Evolutionary conservation across 2,329 filamentous ascomycete species (phyloP).

Genomic region (Pseudocercospora crystallina): DNA sequence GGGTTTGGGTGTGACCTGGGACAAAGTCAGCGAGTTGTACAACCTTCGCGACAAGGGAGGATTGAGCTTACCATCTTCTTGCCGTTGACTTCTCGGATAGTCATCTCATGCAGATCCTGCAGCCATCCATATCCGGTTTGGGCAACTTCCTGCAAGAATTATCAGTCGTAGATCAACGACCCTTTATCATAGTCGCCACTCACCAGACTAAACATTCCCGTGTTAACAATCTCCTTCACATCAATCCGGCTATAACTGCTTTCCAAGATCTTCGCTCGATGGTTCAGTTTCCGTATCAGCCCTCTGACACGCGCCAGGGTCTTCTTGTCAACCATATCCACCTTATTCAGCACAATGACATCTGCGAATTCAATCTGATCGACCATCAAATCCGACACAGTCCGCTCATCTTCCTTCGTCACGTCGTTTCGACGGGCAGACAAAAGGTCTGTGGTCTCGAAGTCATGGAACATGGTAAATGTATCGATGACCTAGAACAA

Average conservation of each 20-base stretch:
- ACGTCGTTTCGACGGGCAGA: conserved; percentile 63
- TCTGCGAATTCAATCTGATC: conserved; percentile 78
- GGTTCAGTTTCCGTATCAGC: conserved; percentile 59
- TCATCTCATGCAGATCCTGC: conserved; percentile 68
- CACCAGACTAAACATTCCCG: conserved; percentile 42
- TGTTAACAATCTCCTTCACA: conserved; percentile 64
- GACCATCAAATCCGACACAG: conserved; percentile 72
- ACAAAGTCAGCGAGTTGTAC: no score
- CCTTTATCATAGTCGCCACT: background rate
- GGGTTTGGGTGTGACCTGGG: conserved; percentile 55
- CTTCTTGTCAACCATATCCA: conserved; percentile 57
- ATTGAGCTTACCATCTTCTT: conserved; percentile 61
- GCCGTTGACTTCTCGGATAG: conserved; percentile 56
- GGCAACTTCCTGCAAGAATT: conserved; percentile 64
- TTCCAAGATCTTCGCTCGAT: conserved; percentile 63
- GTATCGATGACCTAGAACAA: conserved; percentile 60
- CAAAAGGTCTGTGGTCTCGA: conserved; percentile 67
- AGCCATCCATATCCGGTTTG: conserved; percentile 69
- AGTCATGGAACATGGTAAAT: conserved; percentile 71
- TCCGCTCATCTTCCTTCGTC: conserved; percentile 66
- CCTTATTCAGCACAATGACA: conserved; percentile 69
- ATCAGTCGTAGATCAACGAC: background rate
- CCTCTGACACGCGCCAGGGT: conserved; percentile 32
- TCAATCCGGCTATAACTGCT: conserved; percentile 60
- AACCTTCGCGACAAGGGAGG: conserved; percentile 54